Evolutionary conservation across 768 basidiomycete species (phyloP), one percentile per base, ranked within the genome.

Genomic region (Tulasnella sp.): DNA sequence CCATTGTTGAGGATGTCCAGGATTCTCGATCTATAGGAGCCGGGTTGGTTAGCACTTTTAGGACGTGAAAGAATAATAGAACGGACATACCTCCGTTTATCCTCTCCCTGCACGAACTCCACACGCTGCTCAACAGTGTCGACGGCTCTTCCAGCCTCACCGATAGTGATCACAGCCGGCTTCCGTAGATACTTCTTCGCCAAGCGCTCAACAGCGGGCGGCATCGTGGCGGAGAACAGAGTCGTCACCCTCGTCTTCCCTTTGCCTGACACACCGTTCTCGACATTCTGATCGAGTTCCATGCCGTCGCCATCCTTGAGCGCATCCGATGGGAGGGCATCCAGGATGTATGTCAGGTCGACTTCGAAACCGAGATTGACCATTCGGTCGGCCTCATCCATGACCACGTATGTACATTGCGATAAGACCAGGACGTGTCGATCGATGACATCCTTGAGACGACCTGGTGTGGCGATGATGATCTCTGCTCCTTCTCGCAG

Each of bases 381-480:
- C 96, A 99, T 98, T 53, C 96, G 82, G 70, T 99, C 96, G 15
- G 96, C 96, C 76, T 99, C 96, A 70, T 99, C 96, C 96, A 99
- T 96, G 64, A 99, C 94, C 60, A 99, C 85, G 68, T 99, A 98
- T 1, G 91, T 90, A 71, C 96, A 98, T 71, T 99, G 96, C 5
- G 88, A 87, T 45, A 99, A 79, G 19, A 99, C 96, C 44, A 99
- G 78, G 48, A 98, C 91, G 70, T 87, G 89, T 21, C 92, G 83
- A 73, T 99, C 94, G 61, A 99, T 85, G 57, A 97, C 91, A 68
- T 98, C 96, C 72, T 96, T 96, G 17, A 99, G 78, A 72, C 96
- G 92, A 74, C 96, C 96, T 10, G 96, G 96, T 0, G 96, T 98
- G 24, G 96, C 96, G 62, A 99, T 97, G 67, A 99, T 87, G 62